Evolutionary conservation across 2,329 filamentous ascomycete genomes (phyloP).

Genomic region (Verruconis gallopava): DNA sequence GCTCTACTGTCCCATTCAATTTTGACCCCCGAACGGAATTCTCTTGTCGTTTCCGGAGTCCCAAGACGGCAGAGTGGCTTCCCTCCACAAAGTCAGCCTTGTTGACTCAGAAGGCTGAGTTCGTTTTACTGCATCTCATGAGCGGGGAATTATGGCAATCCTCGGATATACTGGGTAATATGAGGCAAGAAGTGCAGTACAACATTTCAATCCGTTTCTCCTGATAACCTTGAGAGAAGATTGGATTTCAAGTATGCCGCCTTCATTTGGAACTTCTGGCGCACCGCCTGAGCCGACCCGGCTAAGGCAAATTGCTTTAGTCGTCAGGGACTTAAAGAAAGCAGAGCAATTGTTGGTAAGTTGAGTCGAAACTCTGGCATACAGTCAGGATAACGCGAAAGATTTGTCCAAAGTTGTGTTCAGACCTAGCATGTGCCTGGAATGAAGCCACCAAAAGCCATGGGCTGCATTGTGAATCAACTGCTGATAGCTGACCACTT

Average conservation of each 20-base stretch:
- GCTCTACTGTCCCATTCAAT: too few species aligned
- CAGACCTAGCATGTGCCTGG: neutral
- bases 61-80: too few species aligned
- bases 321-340: slow-evolving; percentile 19
- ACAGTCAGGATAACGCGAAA: neutral
- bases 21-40: too few species aligned
- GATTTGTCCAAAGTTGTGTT: neutral
- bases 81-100: neutral
- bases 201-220: too few species aligned
- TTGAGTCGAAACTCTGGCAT: neutral
- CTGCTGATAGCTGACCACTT: neutral
- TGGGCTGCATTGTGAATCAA: neutral
- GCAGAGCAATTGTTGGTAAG: slow-evolving; percentile 11
- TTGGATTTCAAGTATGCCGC: too few species aligned
- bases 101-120: neutral
- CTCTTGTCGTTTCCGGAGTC: too few species aligned
- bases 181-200: too few species aligned
- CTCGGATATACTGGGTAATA: slow-evolving; percentile 3
- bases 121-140: neutral
- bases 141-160: neutral
- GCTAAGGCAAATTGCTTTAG: slow-evolving; percentile 24
- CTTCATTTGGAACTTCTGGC: slow-evolving; percentile 8
- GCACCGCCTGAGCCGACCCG: slow-evolving; percentile 17
- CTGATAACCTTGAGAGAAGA: too few species aligned
- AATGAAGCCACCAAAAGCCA: neutral